Evolutionary conservation across 352 stramenopile genomes (phyloP), one percentile per base, ranked within the genome.

Genomic region (Phytophthora chlamydospora): DNA sequence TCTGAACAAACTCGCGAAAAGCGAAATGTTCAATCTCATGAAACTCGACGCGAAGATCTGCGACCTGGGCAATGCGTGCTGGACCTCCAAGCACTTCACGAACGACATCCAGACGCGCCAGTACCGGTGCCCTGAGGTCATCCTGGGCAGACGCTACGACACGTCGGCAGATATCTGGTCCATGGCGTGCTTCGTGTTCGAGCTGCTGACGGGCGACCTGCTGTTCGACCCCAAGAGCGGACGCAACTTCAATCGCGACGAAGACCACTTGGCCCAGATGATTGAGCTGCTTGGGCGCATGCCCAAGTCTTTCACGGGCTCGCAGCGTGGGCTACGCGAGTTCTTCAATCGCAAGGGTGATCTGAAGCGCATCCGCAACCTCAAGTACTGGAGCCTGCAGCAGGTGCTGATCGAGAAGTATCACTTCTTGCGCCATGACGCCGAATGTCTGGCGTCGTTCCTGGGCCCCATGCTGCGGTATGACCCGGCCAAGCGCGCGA

Each of bases 81-180:
- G 97, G 97, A 99, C 92, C 14, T 80, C 98, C 62, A 97, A 98
- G 59, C 98, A 99, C 77, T 99, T 99, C 71, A 99, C 97, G 40
- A 96, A 99, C 68, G 98, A 99, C 68, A 99, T 99, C 66, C 98
- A 99, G 76, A 99, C 98, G 17, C 86, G 98, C n/a, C 98, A 99
- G 80, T 99, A 99, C 73, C 91, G 98, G 5, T 97, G 90, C 35
- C 98, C 98, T 6, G 98, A 99, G 75, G 97, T 99, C 21, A 96
- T 99, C 17, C 75, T 99, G 58, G 93, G 96, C 36, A 97, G 96
- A 67, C 89, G 89, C 40, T 99, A 99, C 76, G 93, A 99, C 76
- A 99, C 97, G 14, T 98, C 97, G 27, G 97, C 97, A 5, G 98
- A 99, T 73, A 98, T 99, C 45, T 99, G 98, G 98, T 92, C 85